These are phyloP conservation scores for Xylaria venustula DNA, from an alignment of 495 filamentous ascomycete species.

Conservation along the genomic window DNA sequence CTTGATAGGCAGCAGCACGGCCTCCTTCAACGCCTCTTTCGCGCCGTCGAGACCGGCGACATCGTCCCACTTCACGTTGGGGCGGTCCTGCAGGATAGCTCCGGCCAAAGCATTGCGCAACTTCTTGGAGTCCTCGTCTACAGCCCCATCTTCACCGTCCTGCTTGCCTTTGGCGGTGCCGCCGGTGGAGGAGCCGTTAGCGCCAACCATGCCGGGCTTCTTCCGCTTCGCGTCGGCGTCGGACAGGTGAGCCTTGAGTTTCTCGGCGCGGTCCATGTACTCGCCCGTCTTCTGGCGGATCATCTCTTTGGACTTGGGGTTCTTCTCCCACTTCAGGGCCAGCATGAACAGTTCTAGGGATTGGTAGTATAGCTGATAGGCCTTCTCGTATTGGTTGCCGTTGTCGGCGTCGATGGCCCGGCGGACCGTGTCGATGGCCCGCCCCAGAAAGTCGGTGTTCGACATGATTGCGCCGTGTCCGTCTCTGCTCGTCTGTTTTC, in stretches of 20 bases:
- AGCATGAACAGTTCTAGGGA: conserved; percentile 95
- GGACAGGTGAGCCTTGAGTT: conserved; percentile 85
- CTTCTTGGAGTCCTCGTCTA: conserved; percentile 93
- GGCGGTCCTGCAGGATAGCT: conserved; percentile 90
- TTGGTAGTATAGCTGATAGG: conserved; percentile 91
- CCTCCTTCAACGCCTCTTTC: conserved; percentile 97
- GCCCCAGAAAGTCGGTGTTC: conserved; percentile 93
- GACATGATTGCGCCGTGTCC: conserved; percentile 64
- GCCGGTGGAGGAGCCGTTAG: conserved; percentile 76
- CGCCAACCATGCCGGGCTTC: conserved; percentile 75
- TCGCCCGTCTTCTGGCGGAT: conserved; percentile 88
- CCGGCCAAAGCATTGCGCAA: conserved; percentile 85
- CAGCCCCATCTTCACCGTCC: conserved; percentile 43
- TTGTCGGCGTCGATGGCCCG: conserved; percentile 97
- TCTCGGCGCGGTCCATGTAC: conserved; percentile 98
- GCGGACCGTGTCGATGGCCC: conserved; percentile 92
- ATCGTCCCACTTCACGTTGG: conserved; percentile 95
- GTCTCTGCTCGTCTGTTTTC: too few species aligned
- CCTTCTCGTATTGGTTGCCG: conserved; percentile 92
- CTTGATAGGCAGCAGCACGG: conserved; percentile 94
- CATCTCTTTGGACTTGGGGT: conserved; percentile 91
- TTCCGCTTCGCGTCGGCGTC: conserved; percentile 70
- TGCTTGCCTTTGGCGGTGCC: conserved; percentile 59
- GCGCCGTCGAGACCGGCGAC: conserved; percentile 94
- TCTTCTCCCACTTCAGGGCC: conserved; percentile 98